These are phyloP conservation scores for Periconia sp. DNA, from an alignment of 2,329 filamentous ascomycete genomes.

Conservation along the genomic window DNA sequence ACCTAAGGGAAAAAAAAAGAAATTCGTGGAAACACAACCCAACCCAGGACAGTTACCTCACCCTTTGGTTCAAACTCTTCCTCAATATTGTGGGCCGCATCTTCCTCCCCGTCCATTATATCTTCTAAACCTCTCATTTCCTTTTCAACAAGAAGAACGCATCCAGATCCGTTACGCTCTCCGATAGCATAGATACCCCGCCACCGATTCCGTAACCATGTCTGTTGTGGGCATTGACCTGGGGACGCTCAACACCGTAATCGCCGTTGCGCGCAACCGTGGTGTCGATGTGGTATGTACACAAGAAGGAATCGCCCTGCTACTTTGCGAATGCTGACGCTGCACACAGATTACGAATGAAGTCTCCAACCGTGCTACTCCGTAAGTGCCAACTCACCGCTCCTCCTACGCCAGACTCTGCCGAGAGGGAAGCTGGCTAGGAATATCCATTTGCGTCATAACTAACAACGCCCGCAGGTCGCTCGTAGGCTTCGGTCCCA, in stretches of 20 bases:
- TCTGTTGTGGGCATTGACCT: conserved; percentile 82
- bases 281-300: conserved; percentile 95
- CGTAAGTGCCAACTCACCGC: conserved; percentile 65
- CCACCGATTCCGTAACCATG: conserved; percentile 49
- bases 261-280: conserved; percentile 96
- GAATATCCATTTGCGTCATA: not conserved
- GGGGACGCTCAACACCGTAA: conserved; percentile 93
- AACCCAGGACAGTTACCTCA: conserved; percentile 5
- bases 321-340: conserved; percentile 30
- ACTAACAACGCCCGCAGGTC: conserved; percentile 59
- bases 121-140: not conserved
- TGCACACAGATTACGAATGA: conserved; percentile 86
- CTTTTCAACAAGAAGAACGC: not conserved
- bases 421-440: too few species aligned
- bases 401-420: conserved; percentile 6
- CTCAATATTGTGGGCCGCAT: conserved; percentile 6
- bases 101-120: conserved; percentile 2
- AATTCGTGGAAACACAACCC: conserved; percentile 10
- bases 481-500: conserved; percentile 91
- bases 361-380: conserved; percentile 96
- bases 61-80: conserved; percentile 3
- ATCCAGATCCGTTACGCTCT: conserved; percentile 3
- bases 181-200: conserved; percentile 27
- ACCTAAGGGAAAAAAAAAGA: not conserved
- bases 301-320: not conserved